Evolutionary conservation across 2,329 filamentous ascomycete species (phyloP), one percentile per base, ranked within the genome.

Genomic region (Bipolaris cookei): DNA sequence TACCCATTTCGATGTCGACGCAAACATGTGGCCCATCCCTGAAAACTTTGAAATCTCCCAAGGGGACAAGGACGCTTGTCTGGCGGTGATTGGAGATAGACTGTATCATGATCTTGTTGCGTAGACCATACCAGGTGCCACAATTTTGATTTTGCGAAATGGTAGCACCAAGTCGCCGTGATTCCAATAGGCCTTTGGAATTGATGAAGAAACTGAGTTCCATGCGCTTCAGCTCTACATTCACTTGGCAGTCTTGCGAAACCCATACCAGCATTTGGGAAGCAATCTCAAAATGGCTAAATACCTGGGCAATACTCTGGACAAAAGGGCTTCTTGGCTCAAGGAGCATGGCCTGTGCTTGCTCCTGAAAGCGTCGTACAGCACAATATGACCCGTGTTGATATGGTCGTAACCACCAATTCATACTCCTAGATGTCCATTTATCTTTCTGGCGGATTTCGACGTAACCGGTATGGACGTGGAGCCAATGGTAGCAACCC

Each of bases 401-500:
- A 78, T 35, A 52, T 80, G 61, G 23, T n/a, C 11, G 4, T 43
- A 84, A 54, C 6, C 35, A 59, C 80, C 81, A 83, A 59, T 82
- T 77, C 4, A 66, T 63, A 0, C 13, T 1, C 43, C 70, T 80
- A 0, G 42, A 53, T 11, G 50, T 72, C 82, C 82, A 84, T 1
- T 75, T 73, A n/a, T 68, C 57, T 1, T 70, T 68, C 6, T 78
- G 79, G 7, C 86, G 77, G 20, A 88, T 81, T 42, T 89, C 83
- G 0, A 90, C 47, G 1, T 73, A 49, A 2, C 77, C 75, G 1
- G 72, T 74, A 1, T 57, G 45, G 0, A 87, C 11, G 39, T 89
- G 76, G 3, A 89, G 73, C 86, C 86, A 90, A 59, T 90, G 87
- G 0, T 83, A 76, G 47, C 83, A 88, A 6, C 80, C 72, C 0